Evolutionary conservation across 805 yeast species (phyloP).

Genomic region (Ogataea nakhonphanomensis): DNA sequence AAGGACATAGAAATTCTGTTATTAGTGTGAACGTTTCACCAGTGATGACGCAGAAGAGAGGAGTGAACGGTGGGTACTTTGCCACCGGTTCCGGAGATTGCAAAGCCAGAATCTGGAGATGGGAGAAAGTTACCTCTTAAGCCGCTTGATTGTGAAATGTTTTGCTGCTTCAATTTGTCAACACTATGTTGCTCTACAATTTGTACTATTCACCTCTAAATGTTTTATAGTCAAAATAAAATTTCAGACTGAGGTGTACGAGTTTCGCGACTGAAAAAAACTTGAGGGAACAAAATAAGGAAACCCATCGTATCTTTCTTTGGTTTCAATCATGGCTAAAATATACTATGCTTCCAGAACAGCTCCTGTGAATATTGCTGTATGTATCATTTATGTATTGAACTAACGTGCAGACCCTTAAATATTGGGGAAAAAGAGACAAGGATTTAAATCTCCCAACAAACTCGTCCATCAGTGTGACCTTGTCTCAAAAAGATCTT

Average conservation of each 20-base stretch:
- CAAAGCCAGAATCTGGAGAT: slow-evolving; percentile 95
- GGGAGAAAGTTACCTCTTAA: slow-evolving; percentile 43
- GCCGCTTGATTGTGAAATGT: background rate
- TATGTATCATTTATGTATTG: slow-evolving; percentile 32
- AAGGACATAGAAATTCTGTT: slow-evolving; percentile 95
- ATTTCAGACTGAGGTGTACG: slow-evolving; percentile 1
- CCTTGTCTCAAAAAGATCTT: slow-evolving; percentile 85
- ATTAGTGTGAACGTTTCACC: slow-evolving; percentile 91
- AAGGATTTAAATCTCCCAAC: slow-evolving; percentile 87
- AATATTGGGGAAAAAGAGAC: slow-evolving; percentile 99
- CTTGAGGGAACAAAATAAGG: slow-evolving; percentile 2
- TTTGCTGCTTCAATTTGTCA: slow-evolving; percentile 1
- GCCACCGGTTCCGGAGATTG: slow-evolving; percentile 98
- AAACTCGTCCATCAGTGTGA: slow-evolving; percentile 92
- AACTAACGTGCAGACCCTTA: slow-evolving; percentile 56
- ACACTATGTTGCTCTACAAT: slow-evolving; percentile 8
- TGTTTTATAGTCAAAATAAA: slow-evolving; percentile 5
- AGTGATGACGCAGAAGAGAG: slow-evolving; percentile 47
- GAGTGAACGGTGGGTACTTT: slow-evolving; percentile 75
- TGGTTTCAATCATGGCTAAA: slow-evolving; percentile 19
- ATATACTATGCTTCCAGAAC: slow-evolving; percentile 76
- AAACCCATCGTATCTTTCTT: background rate
- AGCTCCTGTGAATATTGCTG: slow-evolving; percentile 97
- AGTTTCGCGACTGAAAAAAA: slow-evolving; percentile 5
- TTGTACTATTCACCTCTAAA: slow-evolving; percentile 16